phyloP scores from a whole-genome alignment of 139 green algal species.

The Chlorella vulgaris region DNA sequence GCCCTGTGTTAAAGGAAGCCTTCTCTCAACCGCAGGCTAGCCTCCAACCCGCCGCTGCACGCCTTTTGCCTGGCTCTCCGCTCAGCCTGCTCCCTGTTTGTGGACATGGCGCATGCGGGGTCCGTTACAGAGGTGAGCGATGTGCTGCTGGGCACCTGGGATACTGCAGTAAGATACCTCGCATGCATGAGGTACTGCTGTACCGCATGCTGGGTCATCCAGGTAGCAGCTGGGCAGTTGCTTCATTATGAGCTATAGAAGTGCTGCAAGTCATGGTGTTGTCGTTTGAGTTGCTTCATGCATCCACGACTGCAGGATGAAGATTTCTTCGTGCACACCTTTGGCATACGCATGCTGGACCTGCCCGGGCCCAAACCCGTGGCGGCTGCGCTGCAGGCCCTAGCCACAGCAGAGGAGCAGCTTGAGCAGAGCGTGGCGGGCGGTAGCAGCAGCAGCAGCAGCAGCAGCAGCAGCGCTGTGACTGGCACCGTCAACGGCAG shows the following conservation, averaged over 20 bases:
- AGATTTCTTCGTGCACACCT: constrained; percentile 55
- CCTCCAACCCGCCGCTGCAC: constrained; percentile 49
- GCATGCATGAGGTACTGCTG: no score
- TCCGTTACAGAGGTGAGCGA: constrained; percentile 74
- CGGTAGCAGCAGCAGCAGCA: not conserved
- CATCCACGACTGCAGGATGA: constrained; percentile 49
- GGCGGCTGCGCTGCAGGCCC: constrained; percentile 33
- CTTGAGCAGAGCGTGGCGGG: constrained; percentile 11
- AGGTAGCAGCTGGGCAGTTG: no score
- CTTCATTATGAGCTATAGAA: no score
- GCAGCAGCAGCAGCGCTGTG: not conserved
- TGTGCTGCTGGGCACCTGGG: not conserved
- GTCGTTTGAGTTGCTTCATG: no score
- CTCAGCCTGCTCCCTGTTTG: constrained; percentile 54
- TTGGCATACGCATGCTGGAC: constrained; percentile 58
- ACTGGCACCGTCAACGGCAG: not conserved
- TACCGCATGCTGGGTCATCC: no score
- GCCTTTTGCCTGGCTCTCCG: constrained; percentile 72
- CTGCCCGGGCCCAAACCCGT: not conserved
- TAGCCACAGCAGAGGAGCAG: constrained; percentile 15
- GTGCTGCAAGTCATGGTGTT: no score
- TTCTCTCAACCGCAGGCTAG: constrained; percentile 39
- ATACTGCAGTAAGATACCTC: no score
- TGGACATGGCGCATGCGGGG: constrained; percentile 55
- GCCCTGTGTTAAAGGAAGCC: no score